phyloP scores from a whole-genome alignment of 2,329 filamentous ascomycete species.

The Fusarium succisae region DNA sequence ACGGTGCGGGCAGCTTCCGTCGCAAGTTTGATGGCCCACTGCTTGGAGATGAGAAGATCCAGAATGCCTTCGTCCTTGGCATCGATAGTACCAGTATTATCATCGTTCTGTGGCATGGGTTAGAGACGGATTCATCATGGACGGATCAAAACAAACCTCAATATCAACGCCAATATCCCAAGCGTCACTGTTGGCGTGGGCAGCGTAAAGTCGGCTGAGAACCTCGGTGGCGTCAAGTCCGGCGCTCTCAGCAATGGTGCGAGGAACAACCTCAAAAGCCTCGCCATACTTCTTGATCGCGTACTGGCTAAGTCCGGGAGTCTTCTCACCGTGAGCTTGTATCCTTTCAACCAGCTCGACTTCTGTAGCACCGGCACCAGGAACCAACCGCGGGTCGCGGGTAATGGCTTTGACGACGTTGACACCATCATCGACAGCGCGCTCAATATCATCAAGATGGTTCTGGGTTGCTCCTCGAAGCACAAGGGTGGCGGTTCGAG shows the following conservation, averaged over 20 bases:
- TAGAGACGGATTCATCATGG: slow-evolving; percentile 20
- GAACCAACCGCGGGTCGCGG: slow-evolving; percentile 88
- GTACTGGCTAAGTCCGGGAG: slow-evolving; percentile 91
- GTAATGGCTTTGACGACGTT: slow-evolving; percentile 99
- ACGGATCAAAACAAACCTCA: slow-evolving; percentile 63
- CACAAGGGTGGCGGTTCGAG: slow-evolving; percentile 92
- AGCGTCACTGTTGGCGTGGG: slow-evolving; percentile 87
- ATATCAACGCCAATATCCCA: slow-evolving; percentile 96
- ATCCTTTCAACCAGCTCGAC: slow-evolving; percentile 93
- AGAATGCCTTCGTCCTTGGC: slow-evolving; percentile 89
- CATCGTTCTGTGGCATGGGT: slow-evolving; percentile 67
- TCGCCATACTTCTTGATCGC: slow-evolving; percentile 98
- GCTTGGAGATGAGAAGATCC: slow-evolving; percentile 90
- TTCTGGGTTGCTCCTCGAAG: slow-evolving; percentile 97
- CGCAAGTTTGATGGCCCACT: slow-evolving; percentile 96
- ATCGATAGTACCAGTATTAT: slow-evolving; percentile 83
- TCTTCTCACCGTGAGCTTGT: slow-evolving; percentile 89
- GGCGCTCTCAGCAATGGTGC: slow-evolving; percentile 92
- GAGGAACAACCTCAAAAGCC: slow-evolving; percentile 95
- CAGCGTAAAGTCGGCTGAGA: slow-evolving; percentile 89
- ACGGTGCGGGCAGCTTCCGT: slow-evolving; percentile 95
- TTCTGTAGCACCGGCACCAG: slow-evolving; percentile 93
- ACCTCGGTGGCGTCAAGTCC: slow-evolving; percentile 98
- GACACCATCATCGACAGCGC: slow-evolving; percentile 96
- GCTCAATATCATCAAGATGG: slow-evolving; percentile 95